A percentile compares a stretch with the other conserved stretches of the same genome.
phyloP scores from a whole-genome alignment of 2,329 filamentous ascomycete species.

The Neofusicoccum sp. region DNA sequence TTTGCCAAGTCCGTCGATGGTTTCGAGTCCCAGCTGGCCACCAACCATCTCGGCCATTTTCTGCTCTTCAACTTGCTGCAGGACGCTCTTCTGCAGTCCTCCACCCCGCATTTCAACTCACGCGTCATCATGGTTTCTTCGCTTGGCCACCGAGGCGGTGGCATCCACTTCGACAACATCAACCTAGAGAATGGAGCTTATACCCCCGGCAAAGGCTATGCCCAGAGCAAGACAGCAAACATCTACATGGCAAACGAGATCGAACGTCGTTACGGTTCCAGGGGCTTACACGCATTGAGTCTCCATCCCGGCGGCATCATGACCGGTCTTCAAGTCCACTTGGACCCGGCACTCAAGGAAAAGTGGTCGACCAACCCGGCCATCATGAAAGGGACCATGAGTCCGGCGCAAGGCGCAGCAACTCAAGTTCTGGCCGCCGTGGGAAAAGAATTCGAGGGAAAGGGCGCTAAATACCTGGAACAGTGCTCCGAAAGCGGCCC shows the following conservation, averaged over 20 bases:
- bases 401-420: slow-evolving; percentile 34
- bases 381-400: neutral
- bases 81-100: slow-evolving; percentile 38
- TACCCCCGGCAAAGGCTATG: slow-evolving; percentile 32
- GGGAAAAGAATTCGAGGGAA: slow-evolving; percentile 15
- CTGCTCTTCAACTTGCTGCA: slow-evolving; percentile 49
- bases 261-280: slow-evolving; percentile 6
- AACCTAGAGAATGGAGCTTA: slow-evolving; percentile 42
- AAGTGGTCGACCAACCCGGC: slow-evolving; percentile 53
- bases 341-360: slow-evolving; percentile 53
- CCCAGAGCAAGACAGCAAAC: slow-evolving; percentile 31
- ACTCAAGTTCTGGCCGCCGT: slow-evolving; percentile 48
- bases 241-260: slow-evolving; percentile 32
- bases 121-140: slow-evolving; percentile 34
- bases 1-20: slow-evolving; percentile 41
- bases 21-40: slow-evolving; percentile 50
- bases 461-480: slow-evolving; percentile 42
- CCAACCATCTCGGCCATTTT: slow-evolving; percentile 50
- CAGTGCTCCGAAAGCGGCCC: slow-evolving; percentile 42
- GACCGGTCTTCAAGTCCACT: slow-evolving; percentile 44
- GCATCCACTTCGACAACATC: slow-evolving; percentile 45
- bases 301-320: slow-evolving; percentile 35
- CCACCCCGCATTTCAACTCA: slow-evolving; percentile 30
- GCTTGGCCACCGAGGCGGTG: slow-evolving; percentile 28
- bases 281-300: slow-evolving; percentile 32